A percentile compares a stretch with the other conserved stretches of the same genome.
Evolutionary conservation across 2,329 filamentous ascomycete genomes (phyloP).

Genomic region (Periconia digitata): DNA sequence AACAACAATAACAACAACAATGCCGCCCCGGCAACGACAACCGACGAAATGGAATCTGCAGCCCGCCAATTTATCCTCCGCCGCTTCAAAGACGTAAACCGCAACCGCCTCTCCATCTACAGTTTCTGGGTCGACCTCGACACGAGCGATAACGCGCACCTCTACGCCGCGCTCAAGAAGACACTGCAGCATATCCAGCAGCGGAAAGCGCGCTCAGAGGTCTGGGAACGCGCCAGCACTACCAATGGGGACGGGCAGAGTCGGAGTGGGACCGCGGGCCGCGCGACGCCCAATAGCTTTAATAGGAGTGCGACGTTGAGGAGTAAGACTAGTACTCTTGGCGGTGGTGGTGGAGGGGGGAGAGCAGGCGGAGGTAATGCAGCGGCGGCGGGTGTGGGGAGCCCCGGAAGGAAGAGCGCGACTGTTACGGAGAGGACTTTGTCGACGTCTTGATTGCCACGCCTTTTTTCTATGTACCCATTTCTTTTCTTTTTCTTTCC

Average conservation of each 20-base stretch:
- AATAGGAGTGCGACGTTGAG: background rate
- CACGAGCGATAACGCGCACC: constrained; percentile 36
- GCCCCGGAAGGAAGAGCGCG: background rate
- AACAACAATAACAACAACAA: background rate
- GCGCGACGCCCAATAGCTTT: background rate
- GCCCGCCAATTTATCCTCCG: constrained; percentile 35
- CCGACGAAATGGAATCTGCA: constrained; percentile 24
- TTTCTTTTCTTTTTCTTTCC: background rate
- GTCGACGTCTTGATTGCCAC: background rate
- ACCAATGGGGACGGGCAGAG: constrained; percentile 4
- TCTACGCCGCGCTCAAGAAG: constrained; percentile 39
- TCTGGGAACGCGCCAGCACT: constrained; percentile 10
- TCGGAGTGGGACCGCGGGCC: background rate
- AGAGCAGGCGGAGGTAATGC: background rate
- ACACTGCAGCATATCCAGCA: constrained; percentile 29
- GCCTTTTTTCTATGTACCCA: background rate
- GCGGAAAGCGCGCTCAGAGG: background rate
- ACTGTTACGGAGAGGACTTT: background rate
- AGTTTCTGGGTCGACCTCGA: constrained; percentile 42
- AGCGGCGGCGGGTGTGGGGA: background rate
- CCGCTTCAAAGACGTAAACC: constrained; percentile 36
- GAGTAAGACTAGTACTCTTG: background rate
- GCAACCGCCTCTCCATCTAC: constrained; percentile 33
- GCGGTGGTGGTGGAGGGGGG: background rate
- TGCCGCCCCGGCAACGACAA: background rate